Conservation (phyloP, 345 rosid genomes). For the Eucalyptus leucophloia region DNA sequence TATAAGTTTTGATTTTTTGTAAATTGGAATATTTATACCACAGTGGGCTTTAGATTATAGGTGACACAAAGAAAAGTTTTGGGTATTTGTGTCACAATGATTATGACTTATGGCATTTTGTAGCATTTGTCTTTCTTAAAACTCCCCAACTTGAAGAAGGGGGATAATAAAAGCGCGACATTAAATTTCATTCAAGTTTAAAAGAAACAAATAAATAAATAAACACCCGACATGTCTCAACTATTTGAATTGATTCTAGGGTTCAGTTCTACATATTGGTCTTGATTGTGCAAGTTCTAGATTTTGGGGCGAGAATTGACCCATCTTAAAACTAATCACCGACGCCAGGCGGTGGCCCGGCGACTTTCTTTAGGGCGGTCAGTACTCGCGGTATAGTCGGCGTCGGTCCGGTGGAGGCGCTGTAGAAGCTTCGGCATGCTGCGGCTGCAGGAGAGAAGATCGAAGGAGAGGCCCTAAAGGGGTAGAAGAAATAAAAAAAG, state of each 20-base stretch:
- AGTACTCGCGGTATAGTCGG: no score
- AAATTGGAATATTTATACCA: background rate
- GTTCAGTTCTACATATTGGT: background rate
- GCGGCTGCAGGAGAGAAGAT: no score
- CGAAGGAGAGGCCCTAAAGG: no score
- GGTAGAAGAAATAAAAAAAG: no score
- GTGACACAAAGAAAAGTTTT: background rate
- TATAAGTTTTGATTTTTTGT: no score
- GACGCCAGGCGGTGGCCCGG: no score
- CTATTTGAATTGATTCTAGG: background rate
- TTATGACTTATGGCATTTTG: background rate
- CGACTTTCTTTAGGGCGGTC: no score
- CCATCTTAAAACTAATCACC: background rate
- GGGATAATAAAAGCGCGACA: background rate
- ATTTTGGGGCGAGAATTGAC: background rate
- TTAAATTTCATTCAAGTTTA: background rate
- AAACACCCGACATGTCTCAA: rapidly evolving
- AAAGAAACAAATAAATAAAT: background rate
- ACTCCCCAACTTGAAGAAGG: background rate
- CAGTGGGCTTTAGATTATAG: background rate
- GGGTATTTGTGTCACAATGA: background rate
- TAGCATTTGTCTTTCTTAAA: background rate
- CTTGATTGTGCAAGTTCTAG: background rate
- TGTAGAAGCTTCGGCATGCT: no score
- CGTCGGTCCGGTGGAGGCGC: rapidly evolving